Conservation (phyloP, 306 rosid genomes). For the Fragaria ananassa region DNA sequence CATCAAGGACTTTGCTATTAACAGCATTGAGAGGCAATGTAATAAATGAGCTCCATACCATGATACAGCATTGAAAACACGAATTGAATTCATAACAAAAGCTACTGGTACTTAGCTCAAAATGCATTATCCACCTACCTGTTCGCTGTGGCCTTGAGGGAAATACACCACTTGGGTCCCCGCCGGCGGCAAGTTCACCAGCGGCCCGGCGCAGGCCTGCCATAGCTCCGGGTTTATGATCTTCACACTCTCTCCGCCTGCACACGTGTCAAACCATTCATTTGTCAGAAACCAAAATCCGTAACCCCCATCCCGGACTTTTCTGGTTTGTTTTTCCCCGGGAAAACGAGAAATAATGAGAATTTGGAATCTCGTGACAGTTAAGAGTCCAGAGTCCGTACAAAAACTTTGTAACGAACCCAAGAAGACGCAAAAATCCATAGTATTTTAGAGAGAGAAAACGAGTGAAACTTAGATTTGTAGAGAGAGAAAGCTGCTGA, state of each 20-base stretch:
- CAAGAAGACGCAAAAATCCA: constrained; percentile 9
- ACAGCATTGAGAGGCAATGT: neutral
- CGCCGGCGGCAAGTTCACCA: constrained; percentile 76
- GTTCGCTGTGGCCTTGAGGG: constrained; percentile 96
- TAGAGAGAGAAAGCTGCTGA: constrained; percentile 9
- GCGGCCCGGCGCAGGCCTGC: constrained; percentile 99
- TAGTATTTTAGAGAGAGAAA: constrained; percentile 5
- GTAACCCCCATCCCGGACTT: neutral
- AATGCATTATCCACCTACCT: constrained; percentile 34
- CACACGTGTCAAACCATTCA: constrained; percentile 26
- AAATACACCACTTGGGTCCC: constrained; percentile 88
- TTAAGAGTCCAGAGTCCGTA: constrained; percentile 12
- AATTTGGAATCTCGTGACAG: constrained; percentile 18
- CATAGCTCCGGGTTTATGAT: constrained; percentile 78
- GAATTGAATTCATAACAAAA: neutral
- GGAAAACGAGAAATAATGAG: neutral
- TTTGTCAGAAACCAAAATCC: neutral
- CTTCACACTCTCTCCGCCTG: constrained; percentile 49
- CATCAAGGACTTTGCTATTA: neutral
- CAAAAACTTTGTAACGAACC: constrained; percentile 15
- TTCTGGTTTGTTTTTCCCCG: constrained; percentile 17
- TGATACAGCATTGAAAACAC: neutral
- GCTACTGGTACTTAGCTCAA: neutral
- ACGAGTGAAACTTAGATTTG: neutral
- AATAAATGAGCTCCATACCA: neutral